Conservation (phyloP, 257 asterid genomes). For the Solanum paucissectum region DNA sequence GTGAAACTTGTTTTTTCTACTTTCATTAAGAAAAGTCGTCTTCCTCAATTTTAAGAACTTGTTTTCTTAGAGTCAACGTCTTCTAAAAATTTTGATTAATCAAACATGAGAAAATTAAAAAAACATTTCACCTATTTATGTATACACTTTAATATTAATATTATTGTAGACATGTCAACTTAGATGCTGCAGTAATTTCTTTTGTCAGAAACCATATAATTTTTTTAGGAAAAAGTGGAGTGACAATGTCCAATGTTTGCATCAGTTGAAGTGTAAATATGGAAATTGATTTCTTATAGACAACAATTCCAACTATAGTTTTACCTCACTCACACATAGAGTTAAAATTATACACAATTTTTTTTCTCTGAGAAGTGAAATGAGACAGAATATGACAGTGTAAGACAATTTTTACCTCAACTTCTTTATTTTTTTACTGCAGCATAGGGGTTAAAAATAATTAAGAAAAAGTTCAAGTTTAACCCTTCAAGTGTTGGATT, state of each 20-base stretch:
- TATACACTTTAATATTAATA: too few relatives aligned
- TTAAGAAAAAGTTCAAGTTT: neutral
- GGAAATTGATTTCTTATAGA: neutral
- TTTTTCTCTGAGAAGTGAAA: neutral
- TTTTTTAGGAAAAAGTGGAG: neutral
- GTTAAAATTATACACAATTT: neutral
- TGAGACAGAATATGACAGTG: neutral
- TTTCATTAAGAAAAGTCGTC: too few relatives aligned
- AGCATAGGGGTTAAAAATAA: neutral
- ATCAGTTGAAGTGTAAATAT: neutral
- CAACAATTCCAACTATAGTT: neutral
- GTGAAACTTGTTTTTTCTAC: too few relatives aligned
- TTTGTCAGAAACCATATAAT: neutral
- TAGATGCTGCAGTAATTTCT: neutral
- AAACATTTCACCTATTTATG: neutral
- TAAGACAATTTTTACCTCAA: neutral
- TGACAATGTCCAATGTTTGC: neutral
- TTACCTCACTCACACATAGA: neutral
- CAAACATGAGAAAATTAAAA: too few relatives aligned
- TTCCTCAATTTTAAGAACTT: too few relatives aligned
- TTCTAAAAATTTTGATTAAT: too few relatives aligned
- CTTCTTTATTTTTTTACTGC: neutral
- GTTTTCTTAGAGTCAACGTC: too few relatives aligned
- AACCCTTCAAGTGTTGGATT: neutral
- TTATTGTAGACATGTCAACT: neutral